Evolutionary conservation across 495 filamentous ascomycete genomes (phyloP).

Genomic region (Astrothelium macrocarpum): DNA sequence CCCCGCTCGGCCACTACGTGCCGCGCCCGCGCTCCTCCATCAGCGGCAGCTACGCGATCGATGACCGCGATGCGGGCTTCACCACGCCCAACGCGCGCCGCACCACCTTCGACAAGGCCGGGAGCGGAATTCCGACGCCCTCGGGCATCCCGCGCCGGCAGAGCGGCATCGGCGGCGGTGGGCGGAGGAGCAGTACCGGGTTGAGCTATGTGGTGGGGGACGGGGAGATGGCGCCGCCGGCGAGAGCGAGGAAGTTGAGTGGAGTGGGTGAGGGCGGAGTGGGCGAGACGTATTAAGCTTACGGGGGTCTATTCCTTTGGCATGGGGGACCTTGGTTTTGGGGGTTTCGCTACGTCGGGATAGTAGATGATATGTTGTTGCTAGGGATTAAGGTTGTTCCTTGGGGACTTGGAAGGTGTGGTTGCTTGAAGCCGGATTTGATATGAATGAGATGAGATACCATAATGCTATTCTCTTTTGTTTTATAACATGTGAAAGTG

Average conservation of each 20-base stretch:
- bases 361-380: background rate
- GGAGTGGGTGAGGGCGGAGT: conserved; percentile 34
- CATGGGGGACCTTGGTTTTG: background rate
- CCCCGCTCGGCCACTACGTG: conserved; percentile 7
- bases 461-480: background rate
- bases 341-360: background rate
- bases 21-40: conserved; percentile 47
- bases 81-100: conserved; percentile 21
- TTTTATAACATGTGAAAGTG: background rate
- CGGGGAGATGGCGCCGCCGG: conserved; percentile 46
- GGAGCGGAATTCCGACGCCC: conserved; percentile 20
- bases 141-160: conserved; percentile 27
- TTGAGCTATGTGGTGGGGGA: conserved; percentile 32
- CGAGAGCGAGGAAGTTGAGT: conserved; percentile 40
- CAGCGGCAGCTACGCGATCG: conserved; percentile 38
- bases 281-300: conserved; percentile 53
- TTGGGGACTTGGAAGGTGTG: background rate
- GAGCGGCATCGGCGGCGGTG: conserved; percentile 19
- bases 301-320: background rate
- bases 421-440: background rate
- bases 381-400: background rate
- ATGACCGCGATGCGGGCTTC: conserved; percentile 12
- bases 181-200: conserved; percentile 23
- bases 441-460: background rate
- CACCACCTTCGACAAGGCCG: conserved; percentile 22